Evolutionary conservation across 2,329 filamentous ascomycete species (phyloP).

Genomic region (Coleophoma cylindrospora): DNA sequence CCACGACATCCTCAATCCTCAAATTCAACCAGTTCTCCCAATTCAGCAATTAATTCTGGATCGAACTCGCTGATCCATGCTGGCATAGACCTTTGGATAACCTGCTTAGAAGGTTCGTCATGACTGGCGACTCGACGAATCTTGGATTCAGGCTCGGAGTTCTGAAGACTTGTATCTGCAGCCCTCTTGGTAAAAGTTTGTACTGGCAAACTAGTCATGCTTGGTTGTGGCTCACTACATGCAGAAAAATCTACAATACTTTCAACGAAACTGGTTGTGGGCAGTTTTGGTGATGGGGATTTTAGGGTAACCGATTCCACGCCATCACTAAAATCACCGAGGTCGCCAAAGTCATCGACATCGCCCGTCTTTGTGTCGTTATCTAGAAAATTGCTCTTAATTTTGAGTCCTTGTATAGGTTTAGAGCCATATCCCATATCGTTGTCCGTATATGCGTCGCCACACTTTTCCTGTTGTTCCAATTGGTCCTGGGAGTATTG

Average conservation of each 20-base stretch:
- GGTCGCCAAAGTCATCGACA: constrained; percentile 16
- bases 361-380: constrained; percentile 5
- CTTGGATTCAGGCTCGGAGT: constrained; percentile 9
- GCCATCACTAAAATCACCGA: constrained; percentile 19
- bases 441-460: neutral
- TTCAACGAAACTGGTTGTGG: constrained; percentile 16
- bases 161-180: neutral
- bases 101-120: neutral
- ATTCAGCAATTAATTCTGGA: constrained; percentile 22
- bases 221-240: constrained; percentile 11
- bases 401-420: too few species aligned
- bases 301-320: constrained; percentile 1
- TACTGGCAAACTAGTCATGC: constrained; percentile 2
- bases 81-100: constrained; percentile 11
- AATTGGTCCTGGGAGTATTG: neutral
- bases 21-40: constrained; percentile 27
- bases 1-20: constrained; percentile 12
- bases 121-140: constrained; percentile 10
- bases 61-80: constrained; percentile 28
- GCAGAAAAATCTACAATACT: constrained; percentile 19
- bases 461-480: neutral
- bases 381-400: constrained; percentile 1
- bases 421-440: neutral
- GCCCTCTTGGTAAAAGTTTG: neutral
- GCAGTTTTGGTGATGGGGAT: constrained; percentile 7